Conservation (phyloP, 2,329 filamentous ascomycete genomes). For the Pseudogymnoascus sp. region DNA sequence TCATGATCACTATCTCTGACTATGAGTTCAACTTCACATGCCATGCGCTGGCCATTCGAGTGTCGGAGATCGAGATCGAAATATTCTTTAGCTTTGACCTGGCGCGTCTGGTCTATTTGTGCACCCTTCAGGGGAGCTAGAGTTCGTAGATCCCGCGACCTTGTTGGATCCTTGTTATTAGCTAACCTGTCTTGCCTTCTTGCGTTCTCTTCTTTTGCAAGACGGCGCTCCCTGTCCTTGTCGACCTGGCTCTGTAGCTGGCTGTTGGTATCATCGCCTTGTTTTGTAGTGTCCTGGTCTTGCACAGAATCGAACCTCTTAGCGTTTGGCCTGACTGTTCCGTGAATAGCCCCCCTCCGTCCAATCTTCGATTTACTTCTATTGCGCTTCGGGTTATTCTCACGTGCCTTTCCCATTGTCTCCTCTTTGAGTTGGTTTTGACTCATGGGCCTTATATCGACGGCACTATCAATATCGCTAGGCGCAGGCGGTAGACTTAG, state of each 20-base stretch:
- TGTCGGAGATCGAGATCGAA: constrained; percentile 82
- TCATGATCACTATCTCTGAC: constrained; percentile 68
- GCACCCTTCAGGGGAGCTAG: constrained; percentile 65
- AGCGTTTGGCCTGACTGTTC: constrained; percentile 39
- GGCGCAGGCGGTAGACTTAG: constrained; percentile 21
- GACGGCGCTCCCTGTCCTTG: constrained; percentile 70
- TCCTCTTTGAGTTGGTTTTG: constrained; percentile 17
- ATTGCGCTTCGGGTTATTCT: constrained; percentile 18
- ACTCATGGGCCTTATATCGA: constrained; percentile 16
- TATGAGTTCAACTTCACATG: constrained; percentile 82
- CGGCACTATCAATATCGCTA: background rate
- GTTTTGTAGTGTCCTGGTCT: constrained; percentile 24
- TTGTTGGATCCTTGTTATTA: constrained; percentile 70
- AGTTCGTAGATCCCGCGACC: constrained; percentile 72
- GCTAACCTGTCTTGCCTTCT: constrained; percentile 82
- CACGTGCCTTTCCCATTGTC: constrained; percentile 26
- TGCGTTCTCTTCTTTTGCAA: constrained; percentile 65
- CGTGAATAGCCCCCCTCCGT: constrained; percentile 22
- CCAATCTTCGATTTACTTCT: constrained; percentile 7
- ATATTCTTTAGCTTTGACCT: constrained; percentile 82
- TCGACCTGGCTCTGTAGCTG: constrained; percentile 50
- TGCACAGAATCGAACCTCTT: constrained; percentile 51
- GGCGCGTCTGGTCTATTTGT: constrained; percentile 66
- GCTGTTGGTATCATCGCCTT: background rate
- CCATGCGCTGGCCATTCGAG: constrained; percentile 82